Conservation (phyloP, 2,329 filamentous ascomycete species). For the Nigrospora osmanthi region DNA sequence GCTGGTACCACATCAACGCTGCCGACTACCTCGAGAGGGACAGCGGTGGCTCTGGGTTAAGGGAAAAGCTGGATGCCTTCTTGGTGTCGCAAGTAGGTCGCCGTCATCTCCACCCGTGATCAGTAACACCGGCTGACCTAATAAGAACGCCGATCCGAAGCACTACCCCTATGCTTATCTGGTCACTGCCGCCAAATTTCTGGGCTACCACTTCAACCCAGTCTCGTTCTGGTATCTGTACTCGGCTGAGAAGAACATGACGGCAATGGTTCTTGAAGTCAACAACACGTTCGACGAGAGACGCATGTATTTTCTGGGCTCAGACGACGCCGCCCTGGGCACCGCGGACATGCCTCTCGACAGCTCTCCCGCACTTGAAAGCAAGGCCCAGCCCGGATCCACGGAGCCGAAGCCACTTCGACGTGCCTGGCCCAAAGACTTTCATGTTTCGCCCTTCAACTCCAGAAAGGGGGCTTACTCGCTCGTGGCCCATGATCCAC, state of each 20-base stretch:
- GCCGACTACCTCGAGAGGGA: constrained; percentile 55
- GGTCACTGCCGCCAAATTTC: constrained; percentile 60
- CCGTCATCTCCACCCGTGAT: neutral
- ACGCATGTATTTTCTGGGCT: constrained; percentile 54
- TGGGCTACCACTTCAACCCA: constrained; percentile 67
- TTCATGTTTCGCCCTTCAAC: constrained; percentile 73
- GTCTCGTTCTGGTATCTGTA: constrained; percentile 79
- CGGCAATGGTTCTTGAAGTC: constrained; percentile 63
- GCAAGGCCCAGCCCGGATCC: too few species aligned
- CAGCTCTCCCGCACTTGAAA: neutral
- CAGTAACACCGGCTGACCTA: constrained; percentile 6
- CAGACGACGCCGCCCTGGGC: constrained; percentile 14
- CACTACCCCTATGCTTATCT: constrained; percentile 63
- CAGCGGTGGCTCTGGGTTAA: constrained; percentile 40
- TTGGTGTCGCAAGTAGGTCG: constrained; percentile 49
- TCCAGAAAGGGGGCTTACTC: constrained; percentile 48
- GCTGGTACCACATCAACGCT: constrained; percentile 54
- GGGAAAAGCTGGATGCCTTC: constrained; percentile 54
- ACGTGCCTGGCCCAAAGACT: constrained; percentile 58
- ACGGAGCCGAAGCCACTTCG: constrained; percentile 26
- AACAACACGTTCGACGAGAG: constrained; percentile 72
- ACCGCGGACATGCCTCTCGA: neutral
- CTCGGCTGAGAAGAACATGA: constrained; percentile 44
- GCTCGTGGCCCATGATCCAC: constrained; percentile 38
- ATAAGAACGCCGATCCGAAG: constrained; percentile 47